These are phyloP conservation scores for Dipsacomyces acuminosporus DNA, from an alignment of 371 early-diverging fungal species.

Conservation along the genomic window DNA sequence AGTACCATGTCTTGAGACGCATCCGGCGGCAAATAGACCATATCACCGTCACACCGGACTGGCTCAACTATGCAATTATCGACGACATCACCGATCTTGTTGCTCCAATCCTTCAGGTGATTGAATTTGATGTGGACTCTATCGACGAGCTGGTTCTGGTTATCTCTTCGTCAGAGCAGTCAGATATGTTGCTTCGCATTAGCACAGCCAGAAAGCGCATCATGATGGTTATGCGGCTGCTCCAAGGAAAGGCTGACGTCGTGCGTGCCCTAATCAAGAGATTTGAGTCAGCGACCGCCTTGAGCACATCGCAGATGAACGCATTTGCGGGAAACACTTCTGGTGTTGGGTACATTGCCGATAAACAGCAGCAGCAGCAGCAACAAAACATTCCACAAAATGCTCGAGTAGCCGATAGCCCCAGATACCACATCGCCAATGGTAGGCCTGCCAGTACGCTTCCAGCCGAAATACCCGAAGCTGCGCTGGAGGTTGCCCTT, in stretches of 20 bases:
- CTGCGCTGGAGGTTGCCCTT: conserved; percentile 22
- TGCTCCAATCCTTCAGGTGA: conserved; percentile 63
- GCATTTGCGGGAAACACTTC: conserved; percentile 13
- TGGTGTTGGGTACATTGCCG: background rate
- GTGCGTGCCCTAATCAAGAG: conserved; percentile 75
- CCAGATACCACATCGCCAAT: too few species aligned
- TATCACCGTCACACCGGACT: conserved; percentile 42
- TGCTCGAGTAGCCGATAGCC: too few species aligned
- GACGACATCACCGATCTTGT: conserved; percentile 79
- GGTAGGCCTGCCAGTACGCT: background rate
- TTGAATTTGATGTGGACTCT: conserved; percentile 79
- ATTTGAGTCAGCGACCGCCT: conserved; percentile 53
- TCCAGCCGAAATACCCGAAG: conserved; percentile 1
- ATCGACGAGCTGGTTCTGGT: conserved; percentile 88
- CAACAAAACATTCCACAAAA: too few species aligned
- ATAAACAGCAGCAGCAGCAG: too few species aligned
- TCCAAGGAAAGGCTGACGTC: conserved; percentile 75
- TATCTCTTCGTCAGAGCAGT: conserved; percentile 78
- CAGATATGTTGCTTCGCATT: conserved; percentile 83
- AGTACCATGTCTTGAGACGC: conserved; percentile 44
- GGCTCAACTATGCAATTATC: conserved; percentile 60
- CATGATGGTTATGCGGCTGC: conserved; percentile 64
- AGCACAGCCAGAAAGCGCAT: conserved; percentile 76
- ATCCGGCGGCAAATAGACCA: conserved; percentile 39
- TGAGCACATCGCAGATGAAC: conserved; percentile 31